phyloP scores from a whole-genome alignment of 1,139 yeast species.

The Candida pseudoviswanathii region DNA sequence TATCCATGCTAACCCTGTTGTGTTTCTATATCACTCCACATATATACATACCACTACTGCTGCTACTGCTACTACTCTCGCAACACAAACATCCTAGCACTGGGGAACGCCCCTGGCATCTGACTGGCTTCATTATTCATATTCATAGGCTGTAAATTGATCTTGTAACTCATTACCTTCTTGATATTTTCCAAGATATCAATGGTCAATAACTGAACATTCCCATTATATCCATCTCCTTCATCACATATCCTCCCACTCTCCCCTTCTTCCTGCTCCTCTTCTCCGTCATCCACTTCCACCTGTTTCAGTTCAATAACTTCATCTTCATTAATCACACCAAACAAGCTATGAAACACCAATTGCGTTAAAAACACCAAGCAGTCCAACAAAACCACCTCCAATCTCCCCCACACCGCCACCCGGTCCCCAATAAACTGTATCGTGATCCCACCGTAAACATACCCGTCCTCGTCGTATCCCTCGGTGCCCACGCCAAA shows the following conservation, averaged over 20 bases:
- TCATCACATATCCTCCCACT: constrained; percentile 19
- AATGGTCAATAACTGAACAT: constrained; percentile 33
- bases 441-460: constrained; percentile 40
- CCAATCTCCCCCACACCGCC: constrained; percentile 32
- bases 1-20: not conserved
- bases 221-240: constrained; percentile 46
- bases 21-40: not conserved
- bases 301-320: constrained; percentile 21
- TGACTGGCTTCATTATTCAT: constrained; percentile 3
- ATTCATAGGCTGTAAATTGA: constrained; percentile 12
- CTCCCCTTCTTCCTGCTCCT: constrained; percentile 13
- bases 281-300: not conserved
- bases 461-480: constrained; percentile 20
- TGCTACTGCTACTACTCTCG: not conserved
- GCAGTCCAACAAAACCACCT: constrained; percentile 31
- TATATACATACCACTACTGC: not conserved
- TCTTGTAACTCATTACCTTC: constrained; percentile 23
- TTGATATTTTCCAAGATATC: constrained; percentile 26
- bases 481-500: constrained; percentile 28
- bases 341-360: constrained; percentile 34
- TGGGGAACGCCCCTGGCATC: constrained; percentile 16
- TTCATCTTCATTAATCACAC: constrained; percentile 33
- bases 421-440: constrained; percentile 46
- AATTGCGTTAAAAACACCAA: constrained; percentile 30
- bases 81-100: constrained; percentile 16